Percentiles rank a stretch among this genome's conserved stretches.
Evolutionary conservation across 192 early-diverging fungal genomes (phyloP).

Genomic region (Phycomyces blakesleeanus): DNA sequence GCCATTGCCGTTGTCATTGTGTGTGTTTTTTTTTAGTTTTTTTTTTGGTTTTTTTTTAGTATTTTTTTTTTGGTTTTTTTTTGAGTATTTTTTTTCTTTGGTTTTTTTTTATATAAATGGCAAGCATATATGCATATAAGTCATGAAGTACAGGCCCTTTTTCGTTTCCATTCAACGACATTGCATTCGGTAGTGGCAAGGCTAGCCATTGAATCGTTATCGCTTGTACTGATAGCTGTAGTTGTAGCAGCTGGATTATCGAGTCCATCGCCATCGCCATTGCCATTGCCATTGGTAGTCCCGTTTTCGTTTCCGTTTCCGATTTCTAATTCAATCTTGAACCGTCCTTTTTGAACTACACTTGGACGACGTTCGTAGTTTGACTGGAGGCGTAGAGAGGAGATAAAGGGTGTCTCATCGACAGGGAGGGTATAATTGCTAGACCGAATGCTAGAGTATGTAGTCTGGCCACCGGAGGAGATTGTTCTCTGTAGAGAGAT

Average conservation of each 20-base stretch:
- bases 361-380: background rate
- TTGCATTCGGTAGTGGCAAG: background rate
- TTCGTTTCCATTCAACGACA: conserved; percentile 25
- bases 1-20: too few species aligned
- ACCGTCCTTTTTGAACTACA: conserved; percentile 27
- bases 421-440: background rate
- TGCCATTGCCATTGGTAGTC: background rate
- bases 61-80: too few species aligned
- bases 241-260: too few species aligned
- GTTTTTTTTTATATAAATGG: background rate
- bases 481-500: background rate
- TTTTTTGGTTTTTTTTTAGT: too few species aligned
- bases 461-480: background rate
- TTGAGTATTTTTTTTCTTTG: too few species aligned
- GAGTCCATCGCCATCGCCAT: too few species aligned
- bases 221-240: background rate
- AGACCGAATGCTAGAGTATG: background rate
- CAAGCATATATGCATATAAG: background rate
- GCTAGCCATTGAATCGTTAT: conserved; percentile 5
- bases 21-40: too few species aligned
- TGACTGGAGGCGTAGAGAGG: conserved; percentile 1
- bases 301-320: background rate
- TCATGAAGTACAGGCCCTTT: conserved; percentile 6
- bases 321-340: conserved; percentile 17
- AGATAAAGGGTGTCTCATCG: background rate